Base-by-base conservation (phyloP, 139 green algal species). In the Volvox africanus region DNA sequence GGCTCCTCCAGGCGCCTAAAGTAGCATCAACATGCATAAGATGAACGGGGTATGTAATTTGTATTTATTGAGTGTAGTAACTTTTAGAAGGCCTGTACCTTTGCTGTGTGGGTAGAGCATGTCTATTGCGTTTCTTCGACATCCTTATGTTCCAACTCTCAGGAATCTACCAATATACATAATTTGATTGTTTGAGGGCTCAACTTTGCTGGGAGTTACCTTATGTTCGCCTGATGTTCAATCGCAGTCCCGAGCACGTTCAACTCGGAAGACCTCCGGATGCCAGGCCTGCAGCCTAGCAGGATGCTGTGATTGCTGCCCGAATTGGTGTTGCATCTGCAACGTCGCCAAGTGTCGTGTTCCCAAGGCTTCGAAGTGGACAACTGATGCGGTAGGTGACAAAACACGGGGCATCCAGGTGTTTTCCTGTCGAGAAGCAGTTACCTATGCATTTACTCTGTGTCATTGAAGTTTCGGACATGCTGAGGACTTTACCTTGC, bases 281-380 rank as follows among this genome's bases (percentile, higher is more conserved):
- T 86, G 80, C 55, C 24, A 50, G 55, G 55, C 14, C 26, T 87
- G 81, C n/a, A 30, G 28, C 26, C 61, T 44, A 30, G 80, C 50
- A 1, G 78, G 78, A 44, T 86, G 80, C 55, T 88, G 82, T 32
- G 11, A 35, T 14, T 80, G 82, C 82, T 88, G 82, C 65, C 21
- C 21, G 11, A 88, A 88, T 68, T 82, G 86, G 86, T 90, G 86
- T 30, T 73, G 76, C 86, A 73, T 90, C 21, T 90, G 86, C 75
- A 35, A 35, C 32, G 75, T 90, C 16, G 36, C 71, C 0, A 90
- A 90, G 28, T 90, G 86, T 33, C 86, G 86, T 0, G 86, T 33
- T 1, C 55, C 26, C 28, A 36, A 76, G 3, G 30, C 36, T 21
- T 20, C 30, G 19, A 78, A 61, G 65, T 90, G 86, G 86, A 22